Evolutionary conservation across 164 flowering plant species (phyloP), one percentile per base, ranked within the genome.

Genomic region (Macadamia integrifolia): DNA sequence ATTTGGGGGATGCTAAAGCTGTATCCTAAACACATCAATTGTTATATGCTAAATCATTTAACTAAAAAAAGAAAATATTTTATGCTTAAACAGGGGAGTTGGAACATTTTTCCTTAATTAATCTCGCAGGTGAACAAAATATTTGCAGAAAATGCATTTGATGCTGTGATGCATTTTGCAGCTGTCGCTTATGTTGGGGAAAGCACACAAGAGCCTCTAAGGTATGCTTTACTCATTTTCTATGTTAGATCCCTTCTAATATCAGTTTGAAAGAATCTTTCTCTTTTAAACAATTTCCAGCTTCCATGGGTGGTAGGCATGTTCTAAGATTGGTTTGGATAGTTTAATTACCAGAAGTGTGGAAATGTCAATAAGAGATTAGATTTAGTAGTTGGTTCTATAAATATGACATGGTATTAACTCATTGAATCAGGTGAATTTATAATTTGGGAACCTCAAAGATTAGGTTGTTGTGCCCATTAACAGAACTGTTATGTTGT

Each of bases 131-230:
- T 93, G 46, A 80, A 85, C 69, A 87, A 81, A 76, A 85, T 93
- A 67, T 93, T 93, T 76, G 74, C 94, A 53, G 88, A 89, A 74
- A 93, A 93, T 79, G 92, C 93, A 62, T 93, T 93, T 81, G 98
- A 93, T 81, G 98, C 98, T 44, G 98, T 93, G 69, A 93, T 93
- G 76, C 98, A 91, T 81, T 93, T 93, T 79, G 97, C 98, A n/a
- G 98, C 98, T 58, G 98, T 93, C 64, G 97, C 98, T 50, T 93
- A 93, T 82, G 98, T 93, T 62, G 98, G 98, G 66, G 98, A 93
- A 84, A 93, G 98, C 80, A 93, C 98, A 6, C 86, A 89, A 62
- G 87, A 91, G 65, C 98, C 97, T 64, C 91, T 90, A 18, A 86
- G 86, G 97, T 94, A 73, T 79, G 79, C 65, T 46, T 23, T 49